phyloP scores from a whole-genome alignment of 2,329 filamentous ascomycete genomes.

The Huntiella moniliformis region DNA sequence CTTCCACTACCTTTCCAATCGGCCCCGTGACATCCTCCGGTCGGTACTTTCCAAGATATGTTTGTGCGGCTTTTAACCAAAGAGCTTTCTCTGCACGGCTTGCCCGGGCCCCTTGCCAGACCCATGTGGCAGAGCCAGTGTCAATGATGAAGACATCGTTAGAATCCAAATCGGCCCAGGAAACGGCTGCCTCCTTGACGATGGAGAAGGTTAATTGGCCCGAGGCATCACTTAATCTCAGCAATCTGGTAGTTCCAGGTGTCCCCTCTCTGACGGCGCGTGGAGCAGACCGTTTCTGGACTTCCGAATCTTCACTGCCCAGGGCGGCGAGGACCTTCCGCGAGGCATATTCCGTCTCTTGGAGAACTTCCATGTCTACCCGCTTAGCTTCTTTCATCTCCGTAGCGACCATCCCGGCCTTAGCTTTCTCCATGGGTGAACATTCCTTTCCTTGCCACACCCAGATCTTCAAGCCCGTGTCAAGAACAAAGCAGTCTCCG shows the following conservation, averaged over 20 bases:
- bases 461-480: slow-evolving; percentile 45
- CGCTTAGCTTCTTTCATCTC: slow-evolving; percentile 46
- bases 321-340: slow-evolving; percentile 36
- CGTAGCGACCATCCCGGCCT: slow-evolving; percentile 47
- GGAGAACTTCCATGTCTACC: slow-evolving; percentile 44
- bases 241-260: slow-evolving; percentile 18
- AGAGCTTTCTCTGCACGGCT: slow-evolving; percentile 38
- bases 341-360: slow-evolving; percentile 38
- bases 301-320: slow-evolving; percentile 23
- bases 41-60: slow-evolving; percentile 25
- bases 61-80: slow-evolving; percentile 42
- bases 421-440: slow-evolving; percentile 50
- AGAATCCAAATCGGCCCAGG: slow-evolving; percentile 31
- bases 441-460: slow-evolving; percentile 49
- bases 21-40: slow-evolving; percentile 16
- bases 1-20: slow-evolving; percentile 38
- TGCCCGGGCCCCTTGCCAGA: slow-evolving; percentile 43
- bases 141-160: slow-evolving; percentile 44
- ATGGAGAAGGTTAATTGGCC: slow-evolving; percentile 38
- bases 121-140: slow-evolving; percentile 40
- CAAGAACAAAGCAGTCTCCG: slow-evolving; percentile 45
- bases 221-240: slow-evolving; percentile 43
- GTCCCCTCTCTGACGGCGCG: not conserved
- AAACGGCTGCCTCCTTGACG: slow-evolving; percentile 32
- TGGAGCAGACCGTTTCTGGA: not conserved